phyloP scores from a whole-genome alignment of 495 filamentous ascomycete species.

The Aspergillus mulundensis region DNA sequence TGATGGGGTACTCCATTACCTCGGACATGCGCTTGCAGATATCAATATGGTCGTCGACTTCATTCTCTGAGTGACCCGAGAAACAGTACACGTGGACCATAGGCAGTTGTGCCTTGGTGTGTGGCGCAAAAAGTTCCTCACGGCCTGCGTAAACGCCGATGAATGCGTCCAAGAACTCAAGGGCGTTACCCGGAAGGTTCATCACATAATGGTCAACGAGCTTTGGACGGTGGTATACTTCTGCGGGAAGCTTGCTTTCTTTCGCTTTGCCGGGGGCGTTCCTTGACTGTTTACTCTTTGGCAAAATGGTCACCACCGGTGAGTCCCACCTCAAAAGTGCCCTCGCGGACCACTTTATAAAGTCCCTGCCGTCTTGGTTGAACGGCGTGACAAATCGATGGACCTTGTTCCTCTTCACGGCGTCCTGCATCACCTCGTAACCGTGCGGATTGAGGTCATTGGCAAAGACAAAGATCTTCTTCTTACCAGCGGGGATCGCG shows the following conservation, averaged over 20 bases:
- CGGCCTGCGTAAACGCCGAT: constrained; percentile 71
- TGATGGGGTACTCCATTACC: constrained; percentile 59
- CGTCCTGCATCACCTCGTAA: constrained; percentile 62
- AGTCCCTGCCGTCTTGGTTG: constrained; percentile 73
- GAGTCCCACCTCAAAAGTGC: constrained; percentile 52
- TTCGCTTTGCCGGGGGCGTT: constrained; percentile 19
- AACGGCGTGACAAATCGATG: constrained; percentile 67
- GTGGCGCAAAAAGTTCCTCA: constrained; percentile 60
- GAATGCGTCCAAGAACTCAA: constrained; percentile 82
- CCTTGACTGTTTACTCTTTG: constrained; percentile 27
- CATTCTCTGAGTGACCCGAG: constrained; percentile 67
- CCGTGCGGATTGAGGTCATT: constrained; percentile 96
- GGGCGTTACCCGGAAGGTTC: constrained; percentile 89
- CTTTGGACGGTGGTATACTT: constrained; percentile 52
- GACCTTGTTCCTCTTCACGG: constrained; percentile 77
- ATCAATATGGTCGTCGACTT: constrained; percentile 53
- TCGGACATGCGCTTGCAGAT: constrained; percentile 66
- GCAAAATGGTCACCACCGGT: constrained; percentile 41
- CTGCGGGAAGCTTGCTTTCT: constrained; percentile 33
- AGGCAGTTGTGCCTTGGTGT: constrained; percentile 59
- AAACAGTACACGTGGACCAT: constrained; percentile 93
- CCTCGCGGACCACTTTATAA: constrained; percentile 67
- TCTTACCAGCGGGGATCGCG: constrained; percentile 85
- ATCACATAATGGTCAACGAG: constrained; percentile 90
- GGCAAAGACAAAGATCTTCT: constrained; percentile 88